A percentile compares a stretch with the other conserved stretches of the same genome.
These are phyloP conservation scores for Copromyces sp. DNA, from an alignment of 495 filamentous ascomycete species.

Conservation along the genomic window DNA sequence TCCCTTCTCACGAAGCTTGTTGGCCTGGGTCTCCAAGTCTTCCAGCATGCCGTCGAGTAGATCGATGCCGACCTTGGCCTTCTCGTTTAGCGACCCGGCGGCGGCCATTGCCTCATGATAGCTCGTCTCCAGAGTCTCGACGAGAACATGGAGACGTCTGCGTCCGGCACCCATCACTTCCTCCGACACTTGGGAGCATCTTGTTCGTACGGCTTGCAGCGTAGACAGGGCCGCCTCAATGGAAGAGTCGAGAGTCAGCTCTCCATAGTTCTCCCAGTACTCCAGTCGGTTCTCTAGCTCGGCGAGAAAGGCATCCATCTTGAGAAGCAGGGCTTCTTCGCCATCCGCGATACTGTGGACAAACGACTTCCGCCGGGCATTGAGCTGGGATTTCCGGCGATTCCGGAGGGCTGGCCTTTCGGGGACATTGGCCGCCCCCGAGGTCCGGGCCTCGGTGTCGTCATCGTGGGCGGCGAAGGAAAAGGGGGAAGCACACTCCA, in stretches of 20 bases:
- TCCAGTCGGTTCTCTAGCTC: constrained; percentile 80
- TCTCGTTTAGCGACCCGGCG: constrained; percentile 81
- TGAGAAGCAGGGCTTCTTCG: constrained; percentile 56
- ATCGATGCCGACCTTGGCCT: constrained; percentile 76
- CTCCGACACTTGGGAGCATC: constrained; percentile 84
- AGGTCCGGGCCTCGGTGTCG: constrained; percentile 15
- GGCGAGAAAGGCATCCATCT: constrained; percentile 70
- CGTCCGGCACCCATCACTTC: constrained; percentile 82
- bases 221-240: constrained; percentile 74
- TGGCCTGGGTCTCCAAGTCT: constrained; percentile 76
- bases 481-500: constrained; percentile 24
- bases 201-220: constrained; percentile 73
- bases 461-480: constrained; percentile 28
- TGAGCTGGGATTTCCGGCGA: constrained; percentile 57
- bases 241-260: constrained; percentile 70
- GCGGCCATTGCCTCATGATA: constrained; percentile 83
- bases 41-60: constrained; percentile 72
- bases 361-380: constrained; percentile 47
- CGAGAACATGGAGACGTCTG: constrained; percentile 73
- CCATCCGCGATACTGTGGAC: constrained; percentile 53
- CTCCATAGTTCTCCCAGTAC: constrained; percentile 80
- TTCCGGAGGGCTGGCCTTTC: constrained; percentile 23
- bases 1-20: constrained; percentile 46
- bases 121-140: constrained; percentile 84
- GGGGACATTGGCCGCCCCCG: constrained; percentile 22